These are phyloP conservation scores for Effrenium voratum DNA, from an alignment of 73 alveolate genomes.

Conservation along the genomic window DNA sequence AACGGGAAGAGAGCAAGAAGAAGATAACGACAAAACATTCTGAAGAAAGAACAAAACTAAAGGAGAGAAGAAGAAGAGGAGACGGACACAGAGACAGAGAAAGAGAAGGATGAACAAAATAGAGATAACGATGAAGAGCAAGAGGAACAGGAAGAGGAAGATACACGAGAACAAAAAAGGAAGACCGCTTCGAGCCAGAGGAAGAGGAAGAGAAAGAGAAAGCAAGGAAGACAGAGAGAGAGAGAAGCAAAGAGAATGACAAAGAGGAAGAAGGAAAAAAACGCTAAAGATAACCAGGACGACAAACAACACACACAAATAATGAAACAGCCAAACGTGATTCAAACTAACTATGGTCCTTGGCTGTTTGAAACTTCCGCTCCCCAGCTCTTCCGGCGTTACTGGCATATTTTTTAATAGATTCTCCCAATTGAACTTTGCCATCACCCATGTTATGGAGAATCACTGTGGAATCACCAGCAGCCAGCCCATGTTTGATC, in stretches of 20 bases:
- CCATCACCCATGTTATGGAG: too few relatives aligned
- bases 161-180: neutral
- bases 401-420: too few relatives aligned
- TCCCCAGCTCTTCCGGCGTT: too few relatives aligned
- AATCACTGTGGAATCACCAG: too few relatives aligned
- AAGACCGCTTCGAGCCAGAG: neutral
- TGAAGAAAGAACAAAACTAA: neutral
- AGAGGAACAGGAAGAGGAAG: neutral
- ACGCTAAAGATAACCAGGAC: too few relatives aligned
- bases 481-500: too few relatives aligned
- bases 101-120: neutral
- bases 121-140: neutral
- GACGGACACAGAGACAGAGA: neutral
- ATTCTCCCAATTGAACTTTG: too few relatives aligned
- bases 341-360: too few relatives aligned
- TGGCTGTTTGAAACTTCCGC: too few relatives aligned
- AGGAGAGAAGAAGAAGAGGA: neutral
- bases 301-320: too few relatives aligned
- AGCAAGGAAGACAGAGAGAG: neutral
- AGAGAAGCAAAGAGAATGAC: neutral
- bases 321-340: too few relatives aligned
- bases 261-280: neutral
- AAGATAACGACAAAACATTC: too few relatives aligned
- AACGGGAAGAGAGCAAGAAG: neutral
- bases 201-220: neutral